These are phyloP conservation scores for Zychaea mexicana DNA, from an alignment of 371 early-diverging fungal genomes.

Conservation along the genomic window DNA sequence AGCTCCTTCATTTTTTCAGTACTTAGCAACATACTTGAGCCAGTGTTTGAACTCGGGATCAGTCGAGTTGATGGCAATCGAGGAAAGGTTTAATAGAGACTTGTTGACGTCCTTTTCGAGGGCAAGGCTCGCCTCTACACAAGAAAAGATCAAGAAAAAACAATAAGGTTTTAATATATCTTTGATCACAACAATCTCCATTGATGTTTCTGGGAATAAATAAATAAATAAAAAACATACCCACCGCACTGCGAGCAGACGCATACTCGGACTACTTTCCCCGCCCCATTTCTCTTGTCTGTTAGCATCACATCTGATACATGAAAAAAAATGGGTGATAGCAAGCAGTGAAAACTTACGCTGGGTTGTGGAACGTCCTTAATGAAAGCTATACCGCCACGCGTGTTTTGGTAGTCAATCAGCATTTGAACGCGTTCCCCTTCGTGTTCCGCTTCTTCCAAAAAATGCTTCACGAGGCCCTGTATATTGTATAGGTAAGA, in stretches of 20 bases:
- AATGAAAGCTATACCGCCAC: constrained; percentile 60
- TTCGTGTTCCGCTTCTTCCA: constrained; percentile 61
- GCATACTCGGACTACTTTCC: constrained; percentile 31
- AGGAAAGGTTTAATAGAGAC: constrained; percentile 56
- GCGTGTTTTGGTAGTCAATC: constrained; percentile 62
- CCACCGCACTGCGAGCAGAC: constrained; percentile 39
- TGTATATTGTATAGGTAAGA: neutral
- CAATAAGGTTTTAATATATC: too few species aligned
- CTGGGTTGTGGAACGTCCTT: constrained; percentile 33
- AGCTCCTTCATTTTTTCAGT: neutral
- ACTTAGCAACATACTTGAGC: constrained; percentile 45
- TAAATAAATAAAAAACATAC: constrained; percentile 10
- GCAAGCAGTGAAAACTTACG: constrained; percentile 16
- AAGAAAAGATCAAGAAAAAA: neutral
- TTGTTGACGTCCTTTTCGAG: constrained; percentile 64
- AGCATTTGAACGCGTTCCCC: constrained; percentile 48
- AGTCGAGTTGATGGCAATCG: constrained; percentile 45
- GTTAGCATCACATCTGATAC: neutral
- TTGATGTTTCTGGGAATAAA: neutral
- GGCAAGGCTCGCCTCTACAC: constrained; percentile 35
- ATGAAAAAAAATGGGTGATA: neutral
- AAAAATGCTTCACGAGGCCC: constrained; percentile 60
- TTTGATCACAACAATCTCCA: too few species aligned
- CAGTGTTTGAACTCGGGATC: constrained; percentile 63
- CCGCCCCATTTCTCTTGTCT: neutral